Evolutionary conservation across 2,329 filamentous ascomycete genomes (phyloP), one percentile per base, ranked within the genome.

Genomic region (Penicillium sp.): DNA sequence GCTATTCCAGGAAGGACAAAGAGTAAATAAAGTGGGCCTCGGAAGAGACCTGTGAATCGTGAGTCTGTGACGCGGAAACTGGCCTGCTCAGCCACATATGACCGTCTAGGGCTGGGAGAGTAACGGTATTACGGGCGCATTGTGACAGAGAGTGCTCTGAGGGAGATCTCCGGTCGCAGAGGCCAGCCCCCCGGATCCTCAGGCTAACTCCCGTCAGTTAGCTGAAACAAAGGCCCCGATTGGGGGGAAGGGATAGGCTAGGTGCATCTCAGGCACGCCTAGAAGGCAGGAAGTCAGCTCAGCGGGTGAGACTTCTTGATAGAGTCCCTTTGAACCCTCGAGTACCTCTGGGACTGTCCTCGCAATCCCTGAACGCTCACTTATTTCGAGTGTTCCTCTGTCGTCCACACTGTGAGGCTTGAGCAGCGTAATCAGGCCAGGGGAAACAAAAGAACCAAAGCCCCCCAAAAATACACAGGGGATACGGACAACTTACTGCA

Each of bases 1-100:
- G 63, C 31, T 31, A 31, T 55, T 11, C 28, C 38, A n/a, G 43
- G 25, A 52, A 55, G 48, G 41, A 42, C 39, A 17, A 48, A 50
- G 25, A 43, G 63, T 64, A 39, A 35, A 17, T 48, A 50, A 20
- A 43, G 63, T 64, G 60, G 63, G 43, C 45, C 58, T 34, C 39
- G 41, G 49, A 20, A 12, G 28, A 20, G 31, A 8, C 49, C 49
- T 62, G 63, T 31, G 31, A 31, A 1, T 31, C 7, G 28, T 31
- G 31, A 28, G 25, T 31, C 31, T 31, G 31, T 63, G 63, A 63
- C 61, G 59, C 59, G 59, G 57, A 65, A 63, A 55, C 39, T 12
- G 34, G 37, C 48, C 38, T 41, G 60, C 63, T 63, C 59, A 65
- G 63, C 63, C 62, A 66, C 63, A 62, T 57, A 62, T 64, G 60